phyloP scores from a whole-genome alignment of 306 rosid genomes.

The Citrullus mucosospermus region DNA sequence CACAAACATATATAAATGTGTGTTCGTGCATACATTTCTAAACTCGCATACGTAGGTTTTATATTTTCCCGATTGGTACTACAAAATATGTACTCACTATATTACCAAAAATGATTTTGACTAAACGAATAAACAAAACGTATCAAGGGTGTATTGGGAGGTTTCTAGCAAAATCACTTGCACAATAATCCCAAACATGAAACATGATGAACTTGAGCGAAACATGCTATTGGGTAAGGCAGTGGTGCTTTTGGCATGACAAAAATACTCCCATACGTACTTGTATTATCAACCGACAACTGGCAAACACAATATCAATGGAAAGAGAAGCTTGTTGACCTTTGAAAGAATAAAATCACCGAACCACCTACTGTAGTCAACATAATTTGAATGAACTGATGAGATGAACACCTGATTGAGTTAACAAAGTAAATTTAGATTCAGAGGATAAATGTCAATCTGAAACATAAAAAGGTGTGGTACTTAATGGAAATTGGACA shows the following conservation, averaged over 20 bases:
- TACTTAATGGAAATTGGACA: slow-evolving; percentile 88
- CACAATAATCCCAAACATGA: background rate
- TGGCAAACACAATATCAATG: background rate
- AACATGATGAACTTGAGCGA: background rate
- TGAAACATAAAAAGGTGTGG: slow-evolving; percentile 4
- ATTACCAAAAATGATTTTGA: background rate
- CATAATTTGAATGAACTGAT: slow-evolving; percentile 77
- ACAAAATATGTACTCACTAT: background rate
- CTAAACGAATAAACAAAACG: background rate
- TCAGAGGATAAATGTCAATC: slow-evolving; percentile 9
- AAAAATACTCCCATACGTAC: background rate
- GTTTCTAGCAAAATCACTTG: background rate
- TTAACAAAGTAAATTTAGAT: background rate
- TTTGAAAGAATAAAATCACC: slow-evolving; percentile 92
- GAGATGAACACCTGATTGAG: slow-evolving; percentile 60
- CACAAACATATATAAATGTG: background rate
- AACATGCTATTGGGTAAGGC: background rate
- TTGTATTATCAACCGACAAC: background rate
- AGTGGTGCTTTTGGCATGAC: background rate
- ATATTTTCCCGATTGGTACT: background rate
- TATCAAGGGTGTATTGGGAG: background rate
- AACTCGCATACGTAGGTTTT: background rate
- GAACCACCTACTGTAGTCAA: slow-evolving; percentile 96
- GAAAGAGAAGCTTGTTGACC: slow-evolving; percentile 32
- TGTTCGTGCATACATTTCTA: background rate